Percentiles rank a stretch among this genome's conserved stretches.
Evolutionary conservation across 108 stramenopile species (phyloP).

Genomic region (Stephanodiscus triporus): DNA sequence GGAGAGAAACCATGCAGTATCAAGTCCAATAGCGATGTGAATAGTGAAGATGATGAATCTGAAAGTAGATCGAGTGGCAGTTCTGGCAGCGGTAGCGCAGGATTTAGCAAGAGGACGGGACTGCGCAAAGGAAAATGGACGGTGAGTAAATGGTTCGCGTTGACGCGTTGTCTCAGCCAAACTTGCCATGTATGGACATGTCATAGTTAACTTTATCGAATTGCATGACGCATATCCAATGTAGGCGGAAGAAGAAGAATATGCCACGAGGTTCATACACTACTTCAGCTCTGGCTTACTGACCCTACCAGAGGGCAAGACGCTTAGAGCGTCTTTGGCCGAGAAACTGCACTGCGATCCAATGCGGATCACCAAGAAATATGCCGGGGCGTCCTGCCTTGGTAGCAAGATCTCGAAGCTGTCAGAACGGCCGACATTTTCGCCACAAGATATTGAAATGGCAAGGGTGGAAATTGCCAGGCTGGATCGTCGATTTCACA

Average conservation of each 20-base stretch:
- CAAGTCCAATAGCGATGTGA: conserved; percentile 5
- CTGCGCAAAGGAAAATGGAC: conserved; percentile 87
- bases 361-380: conserved; percentile 98
- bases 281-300: conserved; percentile 90
- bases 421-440: conserved; percentile 60
- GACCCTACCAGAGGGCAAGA: conserved; percentile 88
- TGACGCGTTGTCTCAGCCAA: neutral
- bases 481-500: conserved; percentile 67
- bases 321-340: conserved; percentile 92
- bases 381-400: conserved; percentile 91
- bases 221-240: conserved; percentile 3
- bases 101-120: conserved; percentile 21
- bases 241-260: conserved; percentile 89
- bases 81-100: conserved; percentile 20
- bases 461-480: conserved; percentile 66
- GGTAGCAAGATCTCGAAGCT: conserved; percentile 83
- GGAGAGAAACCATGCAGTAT: neutral
- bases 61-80: conserved; percentile 18
- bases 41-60: conserved; percentile 24
- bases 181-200: neutral
- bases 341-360: conserved; percentile 96
- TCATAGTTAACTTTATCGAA: neutral
- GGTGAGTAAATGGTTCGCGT: conserved; percentile 49
- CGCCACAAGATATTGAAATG: conserved; percentile 60
- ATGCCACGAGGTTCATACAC: conserved; percentile 90